Evolutionary conservation across 192 early-diverging fungal species (phyloP), one percentile per base, ranked within the genome.

Genomic region (Mortierella antarctica): DNA sequence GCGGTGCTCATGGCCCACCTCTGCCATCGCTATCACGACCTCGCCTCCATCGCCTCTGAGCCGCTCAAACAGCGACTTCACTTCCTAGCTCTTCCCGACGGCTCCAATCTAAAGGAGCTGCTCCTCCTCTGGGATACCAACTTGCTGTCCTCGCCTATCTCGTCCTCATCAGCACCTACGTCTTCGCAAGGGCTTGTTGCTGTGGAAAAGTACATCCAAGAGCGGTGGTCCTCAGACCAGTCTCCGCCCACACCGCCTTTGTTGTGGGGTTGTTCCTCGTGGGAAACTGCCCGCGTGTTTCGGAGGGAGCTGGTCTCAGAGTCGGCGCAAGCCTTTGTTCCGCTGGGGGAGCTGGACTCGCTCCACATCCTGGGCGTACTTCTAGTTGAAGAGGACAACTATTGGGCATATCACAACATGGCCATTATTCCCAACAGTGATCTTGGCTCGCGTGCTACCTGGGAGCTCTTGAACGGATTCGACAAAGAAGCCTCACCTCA

Each of bases 1-100:
- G 57, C 51, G 9, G 58, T 52, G 6, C 31, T 79, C 17, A 44
- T 40, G 12, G 57, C 64, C 15, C 57, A 56, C 15, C 21, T 55
- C 3, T 31, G 47, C 42, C 51, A 54, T 0, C 42, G 57, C 20
- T 62, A 67, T 44, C 55, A 67, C 13, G 64, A 79, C 20, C 60
- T 80, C 20, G n/a, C 41, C 20, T 46, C 65, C 6, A 57, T 51
- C 47, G 59, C 65, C 2, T 80, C 77, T 4, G 44, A 21, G 6
- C 60, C 61, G 6, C 60, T 80, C 63, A 54, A 57, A 8, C 67
- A 77, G 45, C 55, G 62, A 46, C 40, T 70, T 13, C 67, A 49
- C 7, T 64, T 46, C 47, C 46, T 50, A n/a, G 39, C 40, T 6
- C 48, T 14, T 21, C 13, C 62, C 10, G 56, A 71, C 2, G 47